Conservation (phyloP, 2,329 filamentous ascomycete genomes). For the Paecilomyces variotii region DNA sequence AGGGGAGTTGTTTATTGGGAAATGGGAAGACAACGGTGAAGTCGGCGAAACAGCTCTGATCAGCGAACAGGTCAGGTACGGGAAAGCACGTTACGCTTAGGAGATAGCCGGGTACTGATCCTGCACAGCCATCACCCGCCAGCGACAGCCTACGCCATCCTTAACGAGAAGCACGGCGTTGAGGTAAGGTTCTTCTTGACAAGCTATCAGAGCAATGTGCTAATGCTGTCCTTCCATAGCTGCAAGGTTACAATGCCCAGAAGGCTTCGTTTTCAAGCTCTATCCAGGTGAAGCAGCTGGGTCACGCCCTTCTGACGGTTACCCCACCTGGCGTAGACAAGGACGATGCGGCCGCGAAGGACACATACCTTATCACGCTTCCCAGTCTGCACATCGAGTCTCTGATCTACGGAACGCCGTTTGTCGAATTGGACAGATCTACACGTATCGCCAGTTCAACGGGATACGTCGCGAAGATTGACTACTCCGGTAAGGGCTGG, state of each 20-base stretch:
- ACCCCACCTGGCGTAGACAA: slow-evolving; percentile 45
- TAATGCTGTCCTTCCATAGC: slow-evolving; percentile 16
- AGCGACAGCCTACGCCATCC: slow-evolving; percentile 88
- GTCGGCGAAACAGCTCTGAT: slow-evolving; percentile 74
- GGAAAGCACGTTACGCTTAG: neutral
- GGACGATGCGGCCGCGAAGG: slow-evolving; percentile 32
- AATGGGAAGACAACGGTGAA: slow-evolving; percentile 66
- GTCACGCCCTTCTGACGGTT: slow-evolving; percentile 75
- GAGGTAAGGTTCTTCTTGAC: slow-evolving; percentile 24
- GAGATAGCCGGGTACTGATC: slow-evolving; percentile 6
- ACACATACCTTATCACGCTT: slow-evolving; percentile 84
- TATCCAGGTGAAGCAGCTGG: slow-evolving; percentile 91
- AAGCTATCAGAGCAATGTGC: neutral
- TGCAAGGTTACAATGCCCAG: slow-evolving; percentile 86
- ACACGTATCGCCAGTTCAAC: slow-evolving; percentile 81
- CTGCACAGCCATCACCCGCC: slow-evolving; percentile 70
- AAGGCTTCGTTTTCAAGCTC: slow-evolving; percentile 92
- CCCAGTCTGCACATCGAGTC: slow-evolving; percentile 90
- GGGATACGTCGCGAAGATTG: slow-evolving; percentile 81
- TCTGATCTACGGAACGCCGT: slow-evolving; percentile 65
- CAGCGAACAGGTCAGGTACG: slow-evolving; percentile 80
- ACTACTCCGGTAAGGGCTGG: slow-evolving; percentile 93
- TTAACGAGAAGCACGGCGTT: slow-evolving; percentile 76
- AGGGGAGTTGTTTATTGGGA: slow-evolving; percentile 86
- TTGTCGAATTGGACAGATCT: slow-evolving; percentile 79